Base-by-base conservation (phyloP, 495 filamentous ascomycete species). In the Chlorociboria aeruginascens region DNA sequence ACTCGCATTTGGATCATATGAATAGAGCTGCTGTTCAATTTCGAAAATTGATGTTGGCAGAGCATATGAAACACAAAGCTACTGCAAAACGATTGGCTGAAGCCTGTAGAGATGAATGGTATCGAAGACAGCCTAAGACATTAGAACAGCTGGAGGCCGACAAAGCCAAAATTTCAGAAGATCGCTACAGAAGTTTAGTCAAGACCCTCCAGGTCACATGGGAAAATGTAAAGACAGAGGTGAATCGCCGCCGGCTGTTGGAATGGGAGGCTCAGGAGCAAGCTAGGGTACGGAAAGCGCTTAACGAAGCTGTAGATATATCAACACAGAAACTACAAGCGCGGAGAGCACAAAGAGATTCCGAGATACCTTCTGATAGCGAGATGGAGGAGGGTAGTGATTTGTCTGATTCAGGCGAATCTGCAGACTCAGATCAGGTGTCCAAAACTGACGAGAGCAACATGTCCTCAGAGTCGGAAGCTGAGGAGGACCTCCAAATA, bases 251-350 rank as follows among this genome's bases (percentile, higher is more conserved):
- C 32, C 79, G 86, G 3, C 53, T 89, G 31, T 73, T 77, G 39
- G 78, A 79, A 35, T 94, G 86, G 86, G 84, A 94, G 59, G 85
- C 83, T 42, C 82, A 92, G 60, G 82, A 92, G 59, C 84, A 90
- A 59, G 78, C 76, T 16, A 71, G 81, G 51, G 83, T 88, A 46
- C 86, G 89, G 57, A 79, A 86, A 55, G 83, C 84, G 7, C 67
- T 95, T 48, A 86, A 93, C 52, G 77, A 86, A 58, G 86, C 86
- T 16, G 81, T 95, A 40, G 86, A 85, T 53, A 72, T 85, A 38
- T 78, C 77, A 1, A 76, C 74, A 40, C 69, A 71, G 43, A 73
- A 78, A 50, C 59, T 79, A 30, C 71, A 76, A 40, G 69, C 73
- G 12, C 66, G 73, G 33, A 66, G 67, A 61, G 59, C 67, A 7